Percentiles rank a stretch among this genome's conserved stretches.
Conservation (phyloP, 2,329 filamentous ascomycete genomes). For the Trichoderma gracile region DNA sequence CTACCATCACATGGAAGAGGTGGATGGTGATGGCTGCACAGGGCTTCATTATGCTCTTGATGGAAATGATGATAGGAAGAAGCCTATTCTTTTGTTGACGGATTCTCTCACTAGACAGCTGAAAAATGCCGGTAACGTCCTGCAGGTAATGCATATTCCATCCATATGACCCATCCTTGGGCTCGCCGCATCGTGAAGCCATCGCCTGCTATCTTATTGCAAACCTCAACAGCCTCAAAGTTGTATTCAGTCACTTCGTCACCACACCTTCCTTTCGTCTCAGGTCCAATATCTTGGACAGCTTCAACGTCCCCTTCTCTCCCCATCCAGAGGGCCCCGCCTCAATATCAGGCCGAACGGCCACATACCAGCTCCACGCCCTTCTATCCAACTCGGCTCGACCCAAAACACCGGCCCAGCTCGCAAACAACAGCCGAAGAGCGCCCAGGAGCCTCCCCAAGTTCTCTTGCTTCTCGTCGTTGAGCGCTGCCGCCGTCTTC, state of each 20-base stretch:
- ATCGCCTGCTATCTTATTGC: background rate
- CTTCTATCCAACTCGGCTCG: slow-evolving; percentile 69
- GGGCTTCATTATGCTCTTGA: too few species aligned
- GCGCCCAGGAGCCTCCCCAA: slow-evolving; percentile 69
- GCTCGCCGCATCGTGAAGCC: too few species aligned
- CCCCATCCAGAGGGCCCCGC: slow-evolving; percentile 78
- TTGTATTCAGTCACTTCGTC: background rate
- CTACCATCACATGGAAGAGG: background rate
- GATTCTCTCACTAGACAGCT: too few species aligned
- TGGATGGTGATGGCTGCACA: background rate
- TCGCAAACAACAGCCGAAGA: slow-evolving; percentile 69
- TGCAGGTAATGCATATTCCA: too few species aligned
- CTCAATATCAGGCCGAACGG: slow-evolving; percentile 74
- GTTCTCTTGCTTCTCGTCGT: slow-evolving; percentile 67
- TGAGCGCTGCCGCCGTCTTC: slow-evolving; percentile 52
- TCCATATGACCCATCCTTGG: too few species aligned
- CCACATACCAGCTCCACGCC: slow-evolving; percentile 81
- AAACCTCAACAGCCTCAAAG: background rate
- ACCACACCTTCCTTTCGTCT: slow-evolving; percentile 38
- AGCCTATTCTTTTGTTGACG: too few species aligned
- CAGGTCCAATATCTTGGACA: slow-evolving; percentile 66
- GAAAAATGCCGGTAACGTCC: too few species aligned
- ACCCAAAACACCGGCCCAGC: slow-evolving; percentile 68
- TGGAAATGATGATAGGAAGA: too few species aligned
- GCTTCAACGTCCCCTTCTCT: slow-evolving; percentile 69